Evolutionary conservation across 441 rosid genomes (phyloP), one percentile per base, ranked within the genome.

Genomic region (Kokia cookei): DNA sequence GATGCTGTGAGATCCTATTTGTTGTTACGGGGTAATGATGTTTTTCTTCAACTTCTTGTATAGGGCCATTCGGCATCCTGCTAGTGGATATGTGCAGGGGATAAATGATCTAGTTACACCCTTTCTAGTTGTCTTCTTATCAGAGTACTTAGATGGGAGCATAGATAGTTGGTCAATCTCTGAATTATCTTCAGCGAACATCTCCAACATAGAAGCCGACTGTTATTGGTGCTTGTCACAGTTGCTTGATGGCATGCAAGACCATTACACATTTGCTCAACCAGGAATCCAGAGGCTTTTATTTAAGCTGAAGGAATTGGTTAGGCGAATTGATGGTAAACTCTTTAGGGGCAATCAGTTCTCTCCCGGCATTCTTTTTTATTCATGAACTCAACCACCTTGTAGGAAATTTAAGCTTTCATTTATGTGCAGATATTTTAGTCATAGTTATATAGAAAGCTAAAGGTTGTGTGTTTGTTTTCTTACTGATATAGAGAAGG

Each of bases 221-320:
- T 93, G 98, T 82, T 96, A 92, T 77, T 90, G 99, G 96, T 93
- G 99, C 87, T 89, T 96, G 74, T 91, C 99, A 67, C 92, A 93
- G 86, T 86, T 96, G 76, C 90, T 96, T 32, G 97, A 96, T 81
- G 99, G 98, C 76, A 96, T 96, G 98, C 99, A 96, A 89, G 99
- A 93, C 80, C 99, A 96, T 82, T 96, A 93, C 86, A 96, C 99
- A 58, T 96, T 96, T 89, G 98, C 99, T 82, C 98, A 96, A 82
- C 99, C 98, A 45, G 99, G 99, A 82, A 96, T 96, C 76, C 99
- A 96, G 82, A 92, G 99, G 78, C 98, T 96, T 82, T 98, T 96
- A 80, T 93, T 90, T 85, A 96, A 91, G 89, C 90, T 96, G 55
- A 96, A 92, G 85, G 99, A 96, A 84, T 73, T 96, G 84, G 96